Conservation (phyloP, 805 yeast genomes). For the Barnettozyma sucrosica region DNA sequence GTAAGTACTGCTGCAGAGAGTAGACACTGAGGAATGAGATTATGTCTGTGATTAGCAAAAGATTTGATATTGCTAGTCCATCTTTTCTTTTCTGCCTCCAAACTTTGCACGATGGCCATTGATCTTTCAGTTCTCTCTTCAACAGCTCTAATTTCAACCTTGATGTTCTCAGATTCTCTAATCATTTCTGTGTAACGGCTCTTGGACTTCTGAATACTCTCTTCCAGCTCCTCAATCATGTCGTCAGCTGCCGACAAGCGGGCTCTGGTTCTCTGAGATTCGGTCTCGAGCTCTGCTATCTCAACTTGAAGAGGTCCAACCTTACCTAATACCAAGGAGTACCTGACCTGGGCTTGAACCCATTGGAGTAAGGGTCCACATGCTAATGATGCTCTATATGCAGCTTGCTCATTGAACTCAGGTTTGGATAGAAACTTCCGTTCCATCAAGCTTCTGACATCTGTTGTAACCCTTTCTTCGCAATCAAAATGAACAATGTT, state of each 20-base stretch:
- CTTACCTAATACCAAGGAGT: constrained; percentile 59
- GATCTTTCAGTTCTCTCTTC: constrained; percentile 59
- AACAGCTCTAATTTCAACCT: constrained; percentile 60
- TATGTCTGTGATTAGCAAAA: constrained; percentile 40
- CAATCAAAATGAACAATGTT: constrained; percentile 73
- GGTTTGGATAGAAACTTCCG: constrained; percentile 52
- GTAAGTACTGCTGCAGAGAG: constrained; percentile 55
- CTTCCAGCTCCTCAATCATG: constrained; percentile 72
- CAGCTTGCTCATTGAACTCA: constrained; percentile 65
- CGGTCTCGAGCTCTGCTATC: constrained; percentile 51
- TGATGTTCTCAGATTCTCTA: constrained; percentile 71
- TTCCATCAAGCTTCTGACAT: constrained; percentile 53
- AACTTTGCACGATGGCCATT: constrained; percentile 49
- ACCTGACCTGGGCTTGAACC: constrained; percentile 87
- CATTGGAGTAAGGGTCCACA: constrained; percentile 89
- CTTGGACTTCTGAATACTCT: constrained; percentile 63
- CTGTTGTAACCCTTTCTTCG: constrained; percentile 47
- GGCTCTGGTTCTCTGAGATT: constrained; percentile 56
- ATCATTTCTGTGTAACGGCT: constrained; percentile 66
- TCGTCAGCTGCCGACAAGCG: constrained; percentile 71
- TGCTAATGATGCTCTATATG: constrained; percentile 86
- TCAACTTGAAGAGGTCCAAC: constrained; percentile 73
- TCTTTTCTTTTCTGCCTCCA: constrained; percentile 62
- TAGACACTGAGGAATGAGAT: constrained; percentile 59
- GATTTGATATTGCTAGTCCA: constrained; percentile 61